These are phyloP conservation scores for Phellinidium pouzarii DNA, from an alignment of 1,284 basidiomycete genomes.

Conservation along the genomic window DNA sequence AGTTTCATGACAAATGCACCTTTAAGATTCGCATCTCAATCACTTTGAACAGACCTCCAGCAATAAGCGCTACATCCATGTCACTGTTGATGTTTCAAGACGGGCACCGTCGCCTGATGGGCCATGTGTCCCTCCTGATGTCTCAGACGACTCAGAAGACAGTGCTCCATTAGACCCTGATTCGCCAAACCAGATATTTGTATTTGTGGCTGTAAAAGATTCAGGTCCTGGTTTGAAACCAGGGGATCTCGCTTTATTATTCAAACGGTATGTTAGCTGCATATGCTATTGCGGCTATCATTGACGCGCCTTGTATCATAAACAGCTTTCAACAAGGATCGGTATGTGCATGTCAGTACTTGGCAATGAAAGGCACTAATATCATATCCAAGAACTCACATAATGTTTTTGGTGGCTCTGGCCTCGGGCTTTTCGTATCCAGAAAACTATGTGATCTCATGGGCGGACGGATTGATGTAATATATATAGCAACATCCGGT, in stretches of 20 bases:
- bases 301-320: neutral
- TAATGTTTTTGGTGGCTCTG: conserved; percentile 27
- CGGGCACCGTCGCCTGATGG: conserved; percentile 18
- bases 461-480: conserved; percentile 27
- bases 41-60: conserved; percentile 13
- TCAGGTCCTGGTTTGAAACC: conserved; percentile 25
- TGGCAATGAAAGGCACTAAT: neutral
- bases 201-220: conserved; percentile 24
- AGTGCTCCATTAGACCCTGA: conserved; percentile 11
- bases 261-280: conserved; percentile 20
- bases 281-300: neutral
- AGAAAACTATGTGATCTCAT: conserved; percentile 27
- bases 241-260: conserved; percentile 22
- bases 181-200: conserved; percentile 18
- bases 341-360: conserved; percentile 6
- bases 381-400: conserved; percentile 21
- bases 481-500: neutral
- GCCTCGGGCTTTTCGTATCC: conserved; percentile 25
- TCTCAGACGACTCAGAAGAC: neutral
- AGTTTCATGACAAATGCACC: neutral
- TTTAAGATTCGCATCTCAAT: neutral
- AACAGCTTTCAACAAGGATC: conserved; percentile 25
- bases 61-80: conserved; percentile 21
- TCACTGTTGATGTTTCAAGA: conserved; percentile 23
- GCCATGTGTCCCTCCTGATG: conserved; percentile 20